Conservation (phyloP, 257 asterid species). For the Gentiana macrophylla region DNA sequence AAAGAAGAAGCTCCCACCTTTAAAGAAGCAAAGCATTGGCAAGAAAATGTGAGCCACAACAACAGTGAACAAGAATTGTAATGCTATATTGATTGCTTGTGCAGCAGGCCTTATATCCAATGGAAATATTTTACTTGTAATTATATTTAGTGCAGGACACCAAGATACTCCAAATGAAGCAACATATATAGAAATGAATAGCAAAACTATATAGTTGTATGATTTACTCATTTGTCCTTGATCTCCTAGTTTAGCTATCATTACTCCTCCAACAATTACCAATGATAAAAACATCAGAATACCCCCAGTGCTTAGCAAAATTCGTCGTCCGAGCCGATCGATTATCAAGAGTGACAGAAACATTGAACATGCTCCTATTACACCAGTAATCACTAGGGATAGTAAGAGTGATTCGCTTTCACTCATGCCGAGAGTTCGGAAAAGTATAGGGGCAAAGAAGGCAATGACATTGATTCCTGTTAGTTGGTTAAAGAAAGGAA, state of each 20-base stretch:
- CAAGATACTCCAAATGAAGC: constrained; percentile 26
- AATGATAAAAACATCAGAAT: background rate
- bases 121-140: constrained; percentile 25
- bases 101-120: constrained; percentile 28
- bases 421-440: constrained; percentile 19
- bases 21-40: constrained; percentile 18
- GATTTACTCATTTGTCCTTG: constrained; percentile 15
- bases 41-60: constrained; percentile 17
- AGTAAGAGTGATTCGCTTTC: constrained; percentile 16
- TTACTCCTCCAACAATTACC: constrained; percentile 14
- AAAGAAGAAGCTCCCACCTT: constrained; percentile 22
- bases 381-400: constrained; percentile 6
- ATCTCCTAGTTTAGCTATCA: constrained; percentile 20
- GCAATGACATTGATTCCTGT: constrained; percentile 24
- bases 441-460: constrained; percentile 28
- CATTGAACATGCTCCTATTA: background rate
- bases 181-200: constrained; percentile 19
- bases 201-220: background rate
- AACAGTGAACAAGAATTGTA: constrained; percentile 12
- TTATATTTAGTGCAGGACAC: constrained; percentile 31
- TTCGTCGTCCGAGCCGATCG: constrained; percentile 1
- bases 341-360: background rate
- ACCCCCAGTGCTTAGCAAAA: background rate
- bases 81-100: constrained; percentile 24
- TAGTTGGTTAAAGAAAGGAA: constrained; percentile 26